Base-by-base conservation (phyloP, 2,329 filamentous ascomycete species). In the Colletotrichum nymphaeae region DNA sequence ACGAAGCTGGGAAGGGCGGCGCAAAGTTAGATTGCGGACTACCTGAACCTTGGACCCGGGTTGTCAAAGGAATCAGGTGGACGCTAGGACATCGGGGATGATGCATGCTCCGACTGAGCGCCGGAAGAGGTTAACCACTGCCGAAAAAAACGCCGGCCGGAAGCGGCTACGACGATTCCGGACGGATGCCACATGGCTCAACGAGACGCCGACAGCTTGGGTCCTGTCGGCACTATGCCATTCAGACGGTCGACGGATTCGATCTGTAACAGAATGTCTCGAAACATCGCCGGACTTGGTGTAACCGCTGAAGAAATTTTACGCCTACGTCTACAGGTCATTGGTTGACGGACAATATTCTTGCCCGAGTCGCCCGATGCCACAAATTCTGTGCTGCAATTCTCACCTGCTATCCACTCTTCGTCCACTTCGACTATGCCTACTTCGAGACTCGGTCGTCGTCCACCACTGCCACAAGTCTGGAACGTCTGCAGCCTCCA, bases 261-360 rank as follows among this genome's bases (percentile, higher is more conserved):
- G 24, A 26, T 49, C 5, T 64, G 65, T 70, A 12, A 35, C 56
- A 63, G 46, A 26, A 62, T 58, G 67, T 73, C 67, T 66, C 9
- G n/a, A 60, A 57, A 32, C 22, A 71, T 62, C 71, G 56, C 71
- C 71, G 71, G 71, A 73, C 12, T 57, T 65, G 71, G 71, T 24
- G 28, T 71, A 62, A 60, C 11, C 62, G 22, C 24, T 42, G 26
- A 46, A 24, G 53, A 37, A 37, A 28, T 37, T 59, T 46, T 11
- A 42, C 32, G 24, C 65, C 65, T 30, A 59, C 52, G 19, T 49
- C 42, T 16, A 49, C n/a, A 56, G 9, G 26, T 59, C 32, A 58
- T n/a, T 26, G 55, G 30, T n/a, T 28, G 7, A 14, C 60, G 55
- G 55, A 42, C 24, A 22, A 3, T 30, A 22, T n/a, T 22, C 19